phyloP scores from a whole-genome alignment of 2,329 filamentous ascomycete species.

The Colletotrichum sublineola region DNA sequence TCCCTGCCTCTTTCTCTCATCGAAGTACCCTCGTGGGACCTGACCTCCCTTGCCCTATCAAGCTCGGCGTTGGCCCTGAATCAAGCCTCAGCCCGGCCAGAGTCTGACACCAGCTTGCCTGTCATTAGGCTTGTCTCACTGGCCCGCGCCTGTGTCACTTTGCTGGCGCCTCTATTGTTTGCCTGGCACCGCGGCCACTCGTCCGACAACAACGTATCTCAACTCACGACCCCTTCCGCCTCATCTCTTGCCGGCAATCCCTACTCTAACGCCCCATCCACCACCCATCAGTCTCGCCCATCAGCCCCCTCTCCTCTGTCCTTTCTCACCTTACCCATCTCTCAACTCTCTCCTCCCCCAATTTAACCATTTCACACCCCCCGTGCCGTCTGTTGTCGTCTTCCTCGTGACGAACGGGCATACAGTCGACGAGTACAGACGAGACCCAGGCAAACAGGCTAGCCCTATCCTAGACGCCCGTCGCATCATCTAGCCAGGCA shows the following conservation, averaged over 20 bases:
- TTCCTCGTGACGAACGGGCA: not conserved
- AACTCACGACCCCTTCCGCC: slow-evolving; percentile 9
- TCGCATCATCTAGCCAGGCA: slow-evolving; percentile 19
- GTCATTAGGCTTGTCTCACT: slow-evolving; percentile 37
- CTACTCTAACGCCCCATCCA: slow-evolving; percentile 24
- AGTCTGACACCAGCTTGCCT: slow-evolving; percentile 23
- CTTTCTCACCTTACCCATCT: slow-evolving; percentile 39
- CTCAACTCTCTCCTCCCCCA: slow-evolving; percentile 6
- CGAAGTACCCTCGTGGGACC: slow-evolving; percentile 28
- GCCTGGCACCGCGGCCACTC: not conserved
- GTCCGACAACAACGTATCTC: not conserved
- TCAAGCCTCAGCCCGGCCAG: slow-evolving; percentile 25
- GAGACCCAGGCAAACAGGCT: slow-evolving; percentile 33
- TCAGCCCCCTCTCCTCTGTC: slow-evolving; percentile 8
- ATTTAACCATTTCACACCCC: slow-evolving; percentile 33
- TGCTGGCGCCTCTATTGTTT: slow-evolving; percentile 8
- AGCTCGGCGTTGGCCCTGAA: slow-evolving; percentile 29
- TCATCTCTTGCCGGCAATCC: slow-evolving; percentile 23
- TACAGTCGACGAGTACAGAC: slow-evolving; percentile 28
- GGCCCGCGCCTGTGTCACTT: slow-evolving; percentile 27
- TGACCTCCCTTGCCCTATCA: slow-evolving; percentile 4
- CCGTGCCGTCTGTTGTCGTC: slow-evolving; percentile 24
- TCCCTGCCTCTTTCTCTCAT: not conserved
- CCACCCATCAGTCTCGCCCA: slow-evolving; percentile 28
- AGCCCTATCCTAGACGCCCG: slow-evolving; percentile 32